phyloP scores from a whole-genome alignment of 1,139 yeast species.

The Lodderomyces orthopsilosis region DNA sequence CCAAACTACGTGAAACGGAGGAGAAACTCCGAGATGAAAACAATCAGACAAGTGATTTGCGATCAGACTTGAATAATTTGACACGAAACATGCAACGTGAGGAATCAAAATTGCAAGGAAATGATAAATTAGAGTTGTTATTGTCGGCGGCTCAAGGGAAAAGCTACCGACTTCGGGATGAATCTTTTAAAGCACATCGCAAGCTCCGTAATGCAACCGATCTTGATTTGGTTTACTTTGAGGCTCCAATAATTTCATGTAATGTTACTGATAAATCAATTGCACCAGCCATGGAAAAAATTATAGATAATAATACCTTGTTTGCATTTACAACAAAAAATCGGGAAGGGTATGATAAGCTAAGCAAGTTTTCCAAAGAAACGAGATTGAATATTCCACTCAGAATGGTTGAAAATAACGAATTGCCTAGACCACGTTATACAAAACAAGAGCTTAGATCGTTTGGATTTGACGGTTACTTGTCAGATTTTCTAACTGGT shows the following conservation, averaged over 20 bases:
- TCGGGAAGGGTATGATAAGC: constrained; percentile 20
- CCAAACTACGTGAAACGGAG: constrained; percentile 15
- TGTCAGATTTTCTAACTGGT: constrained; percentile 70
- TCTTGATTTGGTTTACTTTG: constrained; percentile 48
- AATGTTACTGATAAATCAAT: constrained; percentile 47
- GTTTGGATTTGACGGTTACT: constrained; percentile 77
- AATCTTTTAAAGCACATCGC: constrained; percentile 31
- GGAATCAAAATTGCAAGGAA: constrained; percentile 33
- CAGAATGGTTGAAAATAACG: constrained; percentile 23
- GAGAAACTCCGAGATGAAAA: constrained; percentile 17
- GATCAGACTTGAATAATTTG: constrained; percentile 18
- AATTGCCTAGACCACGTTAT: constrained; percentile 16
- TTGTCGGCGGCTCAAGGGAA: constrained; percentile 23
- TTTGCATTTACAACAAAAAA: constrained; percentile 46
- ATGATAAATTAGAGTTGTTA: constrained; percentile 51
- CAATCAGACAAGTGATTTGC: constrained; percentile 18
- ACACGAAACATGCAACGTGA: constrained; percentile 17
- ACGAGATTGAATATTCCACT: constrained; percentile 36
- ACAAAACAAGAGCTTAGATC: constrained; percentile 32
- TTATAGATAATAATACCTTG: constrained; percentile 53
- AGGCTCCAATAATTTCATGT: constrained; percentile 76
- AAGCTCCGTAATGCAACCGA: constrained; percentile 27
- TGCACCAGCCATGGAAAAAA: constrained; percentile 57
- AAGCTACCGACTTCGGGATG: constrained; percentile 26
- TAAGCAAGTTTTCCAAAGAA: constrained; percentile 29